Evolutionary conservation across 257 asterid genomes (phyloP).

Genomic region (Jasminum sambac): DNA sequence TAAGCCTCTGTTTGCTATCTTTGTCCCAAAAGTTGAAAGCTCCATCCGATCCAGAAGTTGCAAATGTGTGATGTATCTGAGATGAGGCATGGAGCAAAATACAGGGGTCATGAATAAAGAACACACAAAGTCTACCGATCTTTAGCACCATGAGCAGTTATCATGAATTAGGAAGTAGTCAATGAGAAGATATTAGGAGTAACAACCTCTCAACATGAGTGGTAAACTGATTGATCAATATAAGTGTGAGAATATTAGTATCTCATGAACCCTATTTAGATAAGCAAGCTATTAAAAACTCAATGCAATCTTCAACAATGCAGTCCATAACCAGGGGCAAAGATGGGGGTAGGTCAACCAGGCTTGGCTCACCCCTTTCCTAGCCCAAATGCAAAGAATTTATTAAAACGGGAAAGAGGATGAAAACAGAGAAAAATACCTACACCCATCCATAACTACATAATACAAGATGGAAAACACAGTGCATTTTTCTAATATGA

Average conservation of each 20-base stretch:
- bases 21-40: conserved; percentile 96
- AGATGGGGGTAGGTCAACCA: too few relatives aligned
- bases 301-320: background rate
- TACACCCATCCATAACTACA: background rate
- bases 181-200: background rate
- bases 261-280: background rate
- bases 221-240: background rate
- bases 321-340: too few relatives aligned
- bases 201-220: background rate
- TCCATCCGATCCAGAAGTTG: conserved; percentile 96
- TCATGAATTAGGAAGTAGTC: background rate
- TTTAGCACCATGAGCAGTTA: background rate
- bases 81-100: conserved; percentile 24
- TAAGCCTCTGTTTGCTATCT: conserved; percentile 95
- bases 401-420: too few relatives aligned
- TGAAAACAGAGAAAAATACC: too few relatives aligned
- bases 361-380: too few relatives aligned
- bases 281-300: background rate
- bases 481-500: too few relatives aligned
- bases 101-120: background rate
- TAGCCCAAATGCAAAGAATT: too few relatives aligned
- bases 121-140: background rate
- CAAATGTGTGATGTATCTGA: conserved; percentile 88
- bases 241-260: background rate
- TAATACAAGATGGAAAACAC: background rate